Conservation (phyloP, 306 rosid species). For the Rosa rugosa region DNA sequence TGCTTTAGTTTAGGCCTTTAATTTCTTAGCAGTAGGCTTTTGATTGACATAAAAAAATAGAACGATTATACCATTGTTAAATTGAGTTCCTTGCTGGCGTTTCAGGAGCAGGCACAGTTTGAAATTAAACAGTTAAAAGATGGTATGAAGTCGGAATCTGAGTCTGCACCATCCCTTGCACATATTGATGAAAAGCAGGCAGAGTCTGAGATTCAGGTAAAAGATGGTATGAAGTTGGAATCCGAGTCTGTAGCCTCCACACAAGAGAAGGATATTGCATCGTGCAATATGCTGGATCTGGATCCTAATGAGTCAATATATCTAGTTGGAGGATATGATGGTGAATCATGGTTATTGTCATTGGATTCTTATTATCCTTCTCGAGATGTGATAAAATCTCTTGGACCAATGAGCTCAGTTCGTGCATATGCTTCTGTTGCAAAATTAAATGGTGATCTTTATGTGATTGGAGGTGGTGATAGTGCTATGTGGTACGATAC, state of each 20-base stretch:
- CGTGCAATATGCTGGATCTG: conserved; percentile 33
- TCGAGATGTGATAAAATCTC: conserved; percentile 41
- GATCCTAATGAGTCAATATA: conserved; percentile 61
- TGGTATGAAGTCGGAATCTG: conserved; percentile 30
- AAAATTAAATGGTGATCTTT: conserved; percentile 47
- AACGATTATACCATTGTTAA: conserved; percentile 1
- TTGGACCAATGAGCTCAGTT: conserved; percentile 36
- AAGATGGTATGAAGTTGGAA: conserved; percentile 28
- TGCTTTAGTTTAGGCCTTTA: neutral
- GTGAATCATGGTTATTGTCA: conserved; percentile 51
- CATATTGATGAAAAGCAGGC: conserved; percentile 33
- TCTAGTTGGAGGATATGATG: conserved; percentile 71
- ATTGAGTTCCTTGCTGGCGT: conserved; percentile 19
- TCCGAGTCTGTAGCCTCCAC: conserved; percentile 29
- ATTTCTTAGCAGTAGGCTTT: neutral
- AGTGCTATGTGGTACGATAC: conserved; percentile 49
- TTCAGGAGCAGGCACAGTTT: conserved; percentile 42
- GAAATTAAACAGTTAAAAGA: conserved; percentile 56
- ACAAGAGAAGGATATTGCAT: conserved; percentile 20
- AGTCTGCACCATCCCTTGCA: conserved; percentile 25
- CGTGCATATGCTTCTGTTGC: conserved; percentile 50
- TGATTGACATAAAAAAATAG: neutral
- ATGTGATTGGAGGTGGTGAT: conserved; percentile 49
- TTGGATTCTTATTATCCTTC: conserved; percentile 62
- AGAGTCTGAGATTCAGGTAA: conserved; percentile 46